Conservation (phyloP, 2,329 filamentous ascomycete genomes). For the Fusarium brevicatenulatum region DNA sequence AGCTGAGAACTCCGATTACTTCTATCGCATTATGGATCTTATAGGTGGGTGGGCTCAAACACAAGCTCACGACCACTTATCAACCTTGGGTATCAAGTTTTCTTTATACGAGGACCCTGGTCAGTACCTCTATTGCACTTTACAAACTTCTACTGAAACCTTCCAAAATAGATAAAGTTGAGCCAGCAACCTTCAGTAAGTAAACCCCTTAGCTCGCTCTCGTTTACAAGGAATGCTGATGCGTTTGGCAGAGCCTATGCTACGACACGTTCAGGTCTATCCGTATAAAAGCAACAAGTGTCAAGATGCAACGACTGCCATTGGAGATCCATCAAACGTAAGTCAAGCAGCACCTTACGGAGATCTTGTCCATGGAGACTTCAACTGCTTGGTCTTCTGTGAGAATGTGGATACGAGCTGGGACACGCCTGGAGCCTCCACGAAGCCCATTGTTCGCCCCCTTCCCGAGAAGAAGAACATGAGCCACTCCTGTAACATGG, state of each 20-base stretch:
- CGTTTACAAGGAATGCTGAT: too few species aligned
- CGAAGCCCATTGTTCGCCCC: not conserved
- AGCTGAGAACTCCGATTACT: not conserved
- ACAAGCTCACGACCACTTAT: accelerated
- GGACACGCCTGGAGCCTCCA: not conserved
- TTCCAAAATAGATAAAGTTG: too few species aligned
- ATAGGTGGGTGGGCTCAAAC: not conserved
- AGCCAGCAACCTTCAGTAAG: too few species aligned
- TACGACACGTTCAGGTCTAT: not conserved
- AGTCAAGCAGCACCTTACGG: not conserved
- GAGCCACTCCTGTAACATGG: accelerated
- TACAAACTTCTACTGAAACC: too few species aligned
- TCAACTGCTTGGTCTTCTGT: not conserved
- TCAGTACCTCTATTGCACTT: not conserved
- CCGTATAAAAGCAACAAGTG: too few species aligned
- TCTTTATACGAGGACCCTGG: not conserved
- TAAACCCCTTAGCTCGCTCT: too few species aligned
- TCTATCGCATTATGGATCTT: not conserved
- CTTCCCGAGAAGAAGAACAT: not conserved
- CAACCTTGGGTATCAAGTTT: not conserved
- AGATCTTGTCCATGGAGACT: not conserved
- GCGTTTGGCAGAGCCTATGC: too few species aligned
- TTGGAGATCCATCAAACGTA: too few species aligned
- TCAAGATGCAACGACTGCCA: accelerated
- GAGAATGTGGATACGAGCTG: not conserved